Evolutionary conservation across 495 filamentous ascomycete species (phyloP), one percentile per base, ranked within the genome.

Genomic region (Penicillium flavigenum): DNA sequence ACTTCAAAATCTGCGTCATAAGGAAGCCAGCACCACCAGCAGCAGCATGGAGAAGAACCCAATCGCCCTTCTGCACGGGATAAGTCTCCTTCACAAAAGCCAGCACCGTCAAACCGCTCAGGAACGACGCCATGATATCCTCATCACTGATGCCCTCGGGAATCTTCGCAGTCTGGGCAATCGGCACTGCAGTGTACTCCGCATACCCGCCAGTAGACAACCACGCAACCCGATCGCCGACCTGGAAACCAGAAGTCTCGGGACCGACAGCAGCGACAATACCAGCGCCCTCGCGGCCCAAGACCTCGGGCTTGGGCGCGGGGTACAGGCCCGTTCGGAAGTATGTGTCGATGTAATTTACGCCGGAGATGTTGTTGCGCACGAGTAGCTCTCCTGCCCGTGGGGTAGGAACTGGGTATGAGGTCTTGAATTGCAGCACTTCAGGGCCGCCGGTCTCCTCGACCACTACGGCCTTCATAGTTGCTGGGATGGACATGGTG

Each of bases 331-430:
- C 94, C 10, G 83, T 86, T 62, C 93, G 91, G 85, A 92, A 96
- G 73, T 98, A 96, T 43, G 88, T 89, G 61, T 77, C 73, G 69
- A 97, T 96, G 74, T 85, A 98, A 72, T 98, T 96, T 52, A 98
- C 77, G 17, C 93, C 93, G 44, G 89, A 81, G 64, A 84, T 88
- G 54, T 90, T 84, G 68, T 97, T 97, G 72, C 89, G 89, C 46
- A 98, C 83, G 3, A 98, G 81, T 29, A 97, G 58, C 56, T 97
- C 79, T 46, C 85, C 87, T 42, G 87, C 83, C 50, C 83, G 72
- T 29, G 86, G 84, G 24, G 78, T 74, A 0, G 93, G 91, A 10
- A 96, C 86, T 20, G 91, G 91, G 5, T 92, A 67, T 62, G 91
- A 83, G 47, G 85, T 84, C 66, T 79, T 86, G 72, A 88, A 85